A percentile compares a stretch with the other conserved stretches of the same genome.
These are phyloP conservation scores for Friedmanniomyces simplex DNA, from an alignment of 495 filamentous ascomycete genomes.

Conservation along the genomic window DNA sequence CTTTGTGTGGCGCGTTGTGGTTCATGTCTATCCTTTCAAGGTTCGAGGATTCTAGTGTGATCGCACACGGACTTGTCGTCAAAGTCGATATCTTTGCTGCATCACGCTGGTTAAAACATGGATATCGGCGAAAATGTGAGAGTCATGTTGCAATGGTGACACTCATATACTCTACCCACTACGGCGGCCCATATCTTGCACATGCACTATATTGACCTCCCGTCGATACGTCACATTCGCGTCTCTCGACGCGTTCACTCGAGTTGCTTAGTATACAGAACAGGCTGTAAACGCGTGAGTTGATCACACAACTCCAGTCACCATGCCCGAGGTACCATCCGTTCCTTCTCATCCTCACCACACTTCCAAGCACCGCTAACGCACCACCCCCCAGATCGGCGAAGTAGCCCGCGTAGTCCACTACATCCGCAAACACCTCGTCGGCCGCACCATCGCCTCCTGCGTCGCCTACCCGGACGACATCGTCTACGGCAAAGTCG, in stretches of 20 bases:
- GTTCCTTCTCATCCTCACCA: background rate
- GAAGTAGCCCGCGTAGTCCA: conserved; percentile 74
- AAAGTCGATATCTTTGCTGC: background rate
- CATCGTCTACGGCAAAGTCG: conserved; percentile 80
- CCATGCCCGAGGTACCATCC: background rate
- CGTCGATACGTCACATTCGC: too few relatives aligned
- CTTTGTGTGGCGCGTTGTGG: conserved; percentile 28
- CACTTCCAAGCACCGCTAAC: background rate
- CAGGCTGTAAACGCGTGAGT: too few relatives aligned
- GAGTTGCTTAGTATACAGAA: too few relatives aligned
- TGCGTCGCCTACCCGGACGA: conserved; percentile 65
- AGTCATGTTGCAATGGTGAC: background rate
- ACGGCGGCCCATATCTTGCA: background rate
- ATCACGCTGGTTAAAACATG: too few relatives aligned
- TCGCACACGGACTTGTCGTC: background rate
- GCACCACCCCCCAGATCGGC: conserved; percentile 23
- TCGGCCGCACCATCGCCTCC: conserved; percentile 65
- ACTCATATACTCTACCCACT: background rate
- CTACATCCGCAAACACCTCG: conserved; percentile 67
- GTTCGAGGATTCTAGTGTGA: background rate
- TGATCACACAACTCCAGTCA: background rate
- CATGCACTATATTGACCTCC: too few relatives aligned
- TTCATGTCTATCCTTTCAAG: conserved; percentile 7
- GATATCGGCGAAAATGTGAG: too few relatives aligned
- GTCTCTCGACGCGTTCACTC: too few relatives aligned